Evolutionary conservation across 768 basidiomycete genomes (phyloP), one percentile per base, ranked within the genome.

Genomic region (Asterophora parasitica): DNA sequence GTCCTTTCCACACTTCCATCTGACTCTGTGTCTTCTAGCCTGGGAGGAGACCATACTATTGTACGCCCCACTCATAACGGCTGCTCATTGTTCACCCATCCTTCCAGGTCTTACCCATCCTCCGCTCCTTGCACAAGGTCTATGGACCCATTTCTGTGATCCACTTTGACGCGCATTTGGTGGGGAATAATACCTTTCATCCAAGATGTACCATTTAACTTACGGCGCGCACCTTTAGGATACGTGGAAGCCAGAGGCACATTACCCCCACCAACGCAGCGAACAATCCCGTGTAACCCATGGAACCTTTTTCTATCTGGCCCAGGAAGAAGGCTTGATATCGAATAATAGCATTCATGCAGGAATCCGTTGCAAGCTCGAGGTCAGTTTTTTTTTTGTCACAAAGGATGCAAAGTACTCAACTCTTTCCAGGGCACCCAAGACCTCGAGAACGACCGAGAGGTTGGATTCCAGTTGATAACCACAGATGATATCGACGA

Each of bases 41-140:
- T 89, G 23, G 92, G 92, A 19, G 92, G 92, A 5, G 92, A 93
- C 58, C 92, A 93, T 63, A 90, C 90, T 11, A 87, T 92, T 53
- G 90, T 85, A 38, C 51, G 67, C 56, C 20, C 16, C 26, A 28
- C 27, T 4, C 13, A n/a, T 20, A n/a, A 8, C 13, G 27, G 19
- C 41, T 77, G 12, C 76, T 76, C 2, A 76, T 79, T 52, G 13
- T 44, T 42, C 10, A 42, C 20, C 12, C 27, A 15, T 20, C 31
- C 30, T 37, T 23, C 16, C 9, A 82, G 79, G 79, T 87, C 7
- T 76, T 92, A 13, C 89, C 91, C 7, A 91, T 93, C 55, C 75
- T 94, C 11, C 83, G 89, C 37, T 78, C 91, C 12, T 66, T 94
- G 35, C 66, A 86, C 68, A 81, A 81, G 58, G 74, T 86, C 19